Evolutionary conservation across 352 stramenopile genomes (phyloP).

Genomic region (Phytophthora sp.): DNA sequence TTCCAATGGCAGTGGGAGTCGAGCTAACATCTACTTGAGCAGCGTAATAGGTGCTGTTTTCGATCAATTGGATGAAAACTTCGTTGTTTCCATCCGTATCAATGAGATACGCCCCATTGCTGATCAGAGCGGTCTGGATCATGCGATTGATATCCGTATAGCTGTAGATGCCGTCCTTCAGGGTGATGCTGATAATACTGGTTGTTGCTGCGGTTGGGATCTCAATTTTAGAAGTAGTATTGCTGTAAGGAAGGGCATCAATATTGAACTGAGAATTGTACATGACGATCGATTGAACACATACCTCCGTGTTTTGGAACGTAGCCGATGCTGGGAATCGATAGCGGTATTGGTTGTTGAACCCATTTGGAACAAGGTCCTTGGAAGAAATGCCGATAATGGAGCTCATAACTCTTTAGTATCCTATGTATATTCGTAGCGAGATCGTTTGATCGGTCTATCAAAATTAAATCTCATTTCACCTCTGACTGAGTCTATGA

Average conservation of each 20-base stretch:
- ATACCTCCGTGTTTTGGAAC: background rate
- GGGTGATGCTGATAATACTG: background rate
- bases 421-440: background rate
- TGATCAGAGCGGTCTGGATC: slow-evolving; percentile 2
- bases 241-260: background rate
- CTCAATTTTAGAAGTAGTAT: background rate
- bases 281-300: background rate
- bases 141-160: slow-evolving; percentile 2
- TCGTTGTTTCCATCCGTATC: background rate
- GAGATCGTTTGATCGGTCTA: background rate
- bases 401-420: background rate
- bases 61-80: slow-evolving; percentile 1
- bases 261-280: background rate
- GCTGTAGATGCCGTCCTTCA: slow-evolving; percentile 1
- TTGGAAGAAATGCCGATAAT: background rate
- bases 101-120: background rate
- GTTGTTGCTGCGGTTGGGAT: background rate
- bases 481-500: background rate
- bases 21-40: slow-evolving; percentile 6
- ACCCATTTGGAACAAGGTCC: background rate
- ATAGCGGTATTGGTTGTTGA: background rate
- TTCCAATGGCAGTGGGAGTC: background rate
- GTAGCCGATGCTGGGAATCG: background rate
- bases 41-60: slow-evolving; percentile 2
- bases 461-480: slow-evolving; percentile 1